Conservation (phyloP, 768 basidiomycete species). For the Coprinopsis strossmayeri region DNA sequence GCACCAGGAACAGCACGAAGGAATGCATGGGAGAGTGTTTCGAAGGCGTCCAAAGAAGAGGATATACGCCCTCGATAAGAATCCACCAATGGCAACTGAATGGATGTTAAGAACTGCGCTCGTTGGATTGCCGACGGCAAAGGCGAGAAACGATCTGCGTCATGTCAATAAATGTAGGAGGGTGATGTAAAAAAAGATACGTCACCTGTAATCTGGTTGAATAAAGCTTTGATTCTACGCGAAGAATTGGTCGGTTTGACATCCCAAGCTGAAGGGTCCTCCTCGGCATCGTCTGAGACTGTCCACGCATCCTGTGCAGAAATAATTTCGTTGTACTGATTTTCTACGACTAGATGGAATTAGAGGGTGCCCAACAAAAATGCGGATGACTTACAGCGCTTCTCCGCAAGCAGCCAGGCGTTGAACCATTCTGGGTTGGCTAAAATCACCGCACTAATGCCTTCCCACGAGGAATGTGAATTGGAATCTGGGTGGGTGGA, state of each 20-base stretch:
- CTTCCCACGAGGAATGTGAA: slow-evolving; percentile 49
- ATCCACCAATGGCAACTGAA: slow-evolving; percentile 82
- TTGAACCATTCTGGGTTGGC: slow-evolving; percentile 86
- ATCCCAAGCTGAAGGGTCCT: slow-evolving; percentile 31
- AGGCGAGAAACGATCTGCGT: slow-evolving; percentile 84
- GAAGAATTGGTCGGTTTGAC: slow-evolving; percentile 78
- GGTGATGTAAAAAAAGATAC: neutral
- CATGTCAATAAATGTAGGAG: neutral
- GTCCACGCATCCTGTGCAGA: slow-evolving; percentile 80
- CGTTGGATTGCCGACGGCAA: slow-evolving; percentile 74
- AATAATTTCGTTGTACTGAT: slow-evolving; percentile 83
- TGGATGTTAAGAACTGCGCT: slow-evolving; percentile 72
- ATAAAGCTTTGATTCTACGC: slow-evolving; percentile 71
- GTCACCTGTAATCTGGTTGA: slow-evolving; percentile 89
- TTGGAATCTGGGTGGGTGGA: slow-evolving; percentile 25
- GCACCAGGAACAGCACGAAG: slow-evolving; percentile 92
- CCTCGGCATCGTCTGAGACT: slow-evolving; percentile 55
- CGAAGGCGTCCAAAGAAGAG: slow-evolving; percentile 89
- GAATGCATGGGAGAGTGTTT: slow-evolving; percentile 81
- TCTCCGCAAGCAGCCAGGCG: slow-evolving; percentile 86
- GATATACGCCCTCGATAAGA: slow-evolving; percentile 72
- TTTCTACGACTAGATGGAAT: slow-evolving; percentile 63
- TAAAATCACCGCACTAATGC: slow-evolving; percentile 76
- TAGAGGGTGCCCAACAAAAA: neutral
- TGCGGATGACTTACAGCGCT: slow-evolving; percentile 58